These are phyloP conservation scores for Alternaria burnsii DNA, from an alignment of 2,329 filamentous ascomycete genomes.

Conservation along the genomic window DNA sequence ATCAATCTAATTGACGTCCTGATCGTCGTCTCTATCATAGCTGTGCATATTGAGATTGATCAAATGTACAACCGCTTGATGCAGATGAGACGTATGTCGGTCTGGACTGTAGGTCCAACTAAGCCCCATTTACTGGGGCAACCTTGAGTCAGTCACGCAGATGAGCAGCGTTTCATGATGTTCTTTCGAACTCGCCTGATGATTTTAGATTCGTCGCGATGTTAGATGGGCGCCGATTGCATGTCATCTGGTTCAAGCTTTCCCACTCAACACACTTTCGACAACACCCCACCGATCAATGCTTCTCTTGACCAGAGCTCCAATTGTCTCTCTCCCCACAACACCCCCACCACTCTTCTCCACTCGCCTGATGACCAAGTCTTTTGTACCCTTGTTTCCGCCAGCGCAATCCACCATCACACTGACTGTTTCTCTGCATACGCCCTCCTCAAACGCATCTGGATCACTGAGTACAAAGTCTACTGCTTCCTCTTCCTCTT, in stretches of 20 bases:
- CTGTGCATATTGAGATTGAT: not conserved
- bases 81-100: not conserved
- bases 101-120: not conserved
- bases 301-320: constrained; percentile 66
- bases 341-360: constrained; percentile 84
- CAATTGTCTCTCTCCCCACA: constrained; percentile 70
- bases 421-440: constrained; percentile 85
- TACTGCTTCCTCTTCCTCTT: constrained; percentile 54
- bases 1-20: not conserved
- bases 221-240: not conserved
- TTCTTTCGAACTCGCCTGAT: not conserved
- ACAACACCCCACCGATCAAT: constrained; percentile 71
- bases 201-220: not conserved
- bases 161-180: rapidly evolving
- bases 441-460: constrained; percentile 85
- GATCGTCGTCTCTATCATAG: not conserved
- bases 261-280: constrained; percentile 39
- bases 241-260: constrained; percentile 11
- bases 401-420: constrained; percentile 73
- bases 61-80: not conserved
- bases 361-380: constrained; percentile 74
- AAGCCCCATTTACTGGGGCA: not conserved
- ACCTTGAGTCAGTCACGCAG: too few relatives aligned
- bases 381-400: constrained; percentile 70
- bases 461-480: constrained; percentile 85